Evolutionary conservation across 306 rosid species (phyloP), one percentile per base, ranked within the genome.

Genomic region (Dalbergia cultrata): DNA sequence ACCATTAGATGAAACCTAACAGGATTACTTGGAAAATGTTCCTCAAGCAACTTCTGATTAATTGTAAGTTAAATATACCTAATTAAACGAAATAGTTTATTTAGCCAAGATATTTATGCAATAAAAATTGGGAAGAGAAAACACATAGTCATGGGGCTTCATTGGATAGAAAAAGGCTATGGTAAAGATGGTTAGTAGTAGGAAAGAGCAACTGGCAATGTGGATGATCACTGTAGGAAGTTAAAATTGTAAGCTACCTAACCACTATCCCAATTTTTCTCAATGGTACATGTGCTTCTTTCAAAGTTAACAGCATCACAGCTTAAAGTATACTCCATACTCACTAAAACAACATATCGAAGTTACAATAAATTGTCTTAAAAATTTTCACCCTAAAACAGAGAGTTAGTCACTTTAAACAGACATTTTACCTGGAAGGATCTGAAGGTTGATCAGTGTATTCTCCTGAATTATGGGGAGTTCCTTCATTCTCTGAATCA

Each of bases 381-480:
- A 17, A 47, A n/a, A 7, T 5, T 17, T 13, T 54, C 60, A 8
- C 22, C 19, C 31, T 26, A 54, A 17, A 54, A 17, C 6, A n/a
- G 1, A 5, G 21, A 39, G 43, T 68, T 17, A 34, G 8, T 53
- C 22, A 49, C 10, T 77, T 56, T 63, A 31, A 70, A 81, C 31
- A 77, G 13, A 49, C 14, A 86, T 63, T 77, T 86, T 62, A 94
- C 98, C 95, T 90, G 33, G 97, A 84, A 56, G 95, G 94, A 73
- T 90, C 90, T 45, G 85, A 70, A 83, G 89, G 87, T 44, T 91
- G 90, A 82, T 94, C 88, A 80, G 75, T 77, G 85, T 90, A 92
- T 37, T 84, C 92, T 59, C 79, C 69, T 18, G 93, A 81, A 75
- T 76, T 70, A 4, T 17, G 78, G 13, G 90, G 94, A 78, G 87